Evolutionary conservation across 768 basidiomycete species (phyloP).

Genomic region (Naganishia vaughanmartiniae): DNA sequence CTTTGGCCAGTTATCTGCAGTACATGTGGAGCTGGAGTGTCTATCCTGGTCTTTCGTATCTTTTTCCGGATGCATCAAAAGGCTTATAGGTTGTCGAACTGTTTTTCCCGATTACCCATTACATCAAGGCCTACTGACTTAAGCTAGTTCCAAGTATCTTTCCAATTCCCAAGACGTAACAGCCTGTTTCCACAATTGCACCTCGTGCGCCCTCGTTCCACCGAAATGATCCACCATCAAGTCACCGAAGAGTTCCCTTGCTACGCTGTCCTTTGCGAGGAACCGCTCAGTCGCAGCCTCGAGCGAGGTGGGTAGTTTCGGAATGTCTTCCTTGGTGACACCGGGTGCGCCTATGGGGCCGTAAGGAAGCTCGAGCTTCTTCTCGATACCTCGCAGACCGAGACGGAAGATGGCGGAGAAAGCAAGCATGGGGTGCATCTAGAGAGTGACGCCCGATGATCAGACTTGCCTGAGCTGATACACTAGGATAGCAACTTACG

Average conservation of each 20-base stretch:
- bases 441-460: neutral
- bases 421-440: constrained; percentile 79
- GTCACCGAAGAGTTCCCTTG: constrained; percentile 81
- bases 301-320: constrained; percentile 74
- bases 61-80: too few relatives aligned
- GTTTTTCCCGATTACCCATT: neutral
- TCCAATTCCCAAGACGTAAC: constrained; percentile 85
- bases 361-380: constrained; percentile 64
- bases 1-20: too few relatives aligned
- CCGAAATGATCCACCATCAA: constrained; percentile 92
- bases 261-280: constrained; percentile 73
- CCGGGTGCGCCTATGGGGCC: constrained; percentile 62
- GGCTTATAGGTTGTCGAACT: too few relatives aligned
- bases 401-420: constrained; percentile 81
- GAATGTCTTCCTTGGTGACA: constrained; percentile 57
- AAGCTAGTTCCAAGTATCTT: constrained; percentile 35
- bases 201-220: constrained; percentile 90
- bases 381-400: constrained; percentile 82
- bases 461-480: neutral
- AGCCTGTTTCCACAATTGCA: constrained; percentile 78
- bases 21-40: too few relatives aligned
- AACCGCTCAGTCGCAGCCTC: constrained; percentile 76
- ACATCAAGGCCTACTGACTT: neutral
- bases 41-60: too few relatives aligned
- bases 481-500: constrained; percentile 55